Evolutionary conservation across 176 grass and related monocot genomes (phyloP).

Genomic region (Aegilops bicornis): DNA sequence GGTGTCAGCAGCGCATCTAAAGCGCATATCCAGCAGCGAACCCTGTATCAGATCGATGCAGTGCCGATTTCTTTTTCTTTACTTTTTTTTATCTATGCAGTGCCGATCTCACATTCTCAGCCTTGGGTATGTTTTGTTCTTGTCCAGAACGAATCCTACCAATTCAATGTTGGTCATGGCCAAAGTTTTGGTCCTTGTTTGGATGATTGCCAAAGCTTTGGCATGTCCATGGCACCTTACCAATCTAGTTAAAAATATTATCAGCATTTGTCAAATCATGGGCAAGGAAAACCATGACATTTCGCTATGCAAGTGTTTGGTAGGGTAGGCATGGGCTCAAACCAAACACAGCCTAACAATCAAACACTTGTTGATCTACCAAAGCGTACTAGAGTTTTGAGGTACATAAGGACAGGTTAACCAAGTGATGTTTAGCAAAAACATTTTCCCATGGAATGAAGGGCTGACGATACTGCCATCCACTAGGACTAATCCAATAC

Average conservation of each 20-base stretch:
- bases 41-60: not conserved
- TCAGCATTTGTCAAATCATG: not conserved
- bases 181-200: not conserved
- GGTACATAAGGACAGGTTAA: slow-evolving; percentile 3
- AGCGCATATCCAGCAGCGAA: not conserved
- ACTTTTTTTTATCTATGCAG: not conserved
- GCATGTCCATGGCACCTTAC: not conserved
- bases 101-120: not conserved
- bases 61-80: not conserved
- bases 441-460: not conserved
- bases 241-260: not conserved
- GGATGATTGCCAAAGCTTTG: not conserved
- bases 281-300: slow-evolving; percentile 3
- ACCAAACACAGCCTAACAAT: not conserved
- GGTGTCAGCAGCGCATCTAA: not conserved
- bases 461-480: not conserved
- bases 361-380: not conserved
- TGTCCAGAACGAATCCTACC: not conserved
- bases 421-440: not conserved
- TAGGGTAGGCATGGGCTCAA: not conserved
- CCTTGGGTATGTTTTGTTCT: not conserved
- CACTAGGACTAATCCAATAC: not conserved
- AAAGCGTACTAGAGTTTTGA: not conserved
- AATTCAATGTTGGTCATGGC: not conserved
- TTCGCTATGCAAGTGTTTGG: not conserved